Evolutionary conservation across 306 rosid genomes (phyloP).

Genomic region (Cucurbita moschata): DNA sequence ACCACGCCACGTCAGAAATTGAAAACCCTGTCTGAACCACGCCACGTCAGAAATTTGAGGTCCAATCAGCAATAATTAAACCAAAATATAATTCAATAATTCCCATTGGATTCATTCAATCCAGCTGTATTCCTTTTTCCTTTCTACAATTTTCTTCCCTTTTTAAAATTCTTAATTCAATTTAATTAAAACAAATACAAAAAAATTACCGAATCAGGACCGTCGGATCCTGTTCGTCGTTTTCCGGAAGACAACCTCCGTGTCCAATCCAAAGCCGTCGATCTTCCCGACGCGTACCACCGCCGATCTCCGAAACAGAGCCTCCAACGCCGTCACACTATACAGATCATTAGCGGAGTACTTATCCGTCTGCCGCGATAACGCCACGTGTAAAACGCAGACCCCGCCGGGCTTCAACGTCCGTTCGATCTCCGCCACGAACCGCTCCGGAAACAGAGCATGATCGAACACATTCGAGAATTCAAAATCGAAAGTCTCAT

Average conservation of each 20-base stretch:
- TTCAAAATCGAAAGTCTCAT: constrained; percentile 58
- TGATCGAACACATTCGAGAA: constrained; percentile 96
- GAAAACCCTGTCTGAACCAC: too few species aligned
- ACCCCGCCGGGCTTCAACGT: constrained; percentile 65
- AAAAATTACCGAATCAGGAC: background rate
- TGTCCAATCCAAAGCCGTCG: constrained; percentile 82
- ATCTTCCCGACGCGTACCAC: constrained; percentile 39
- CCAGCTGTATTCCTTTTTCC: background rate
- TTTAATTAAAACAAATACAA: background rate
- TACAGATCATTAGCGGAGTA: constrained; percentile 81
- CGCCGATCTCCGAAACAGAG: constrained; percentile 32
- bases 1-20: too few species aligned
- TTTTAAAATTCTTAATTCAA: background rate
- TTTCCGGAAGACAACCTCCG: constrained; percentile 61
- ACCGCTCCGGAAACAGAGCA: constrained; percentile 64
- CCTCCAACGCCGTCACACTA: constrained; percentile 47
- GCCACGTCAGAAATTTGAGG: too few species aligned
- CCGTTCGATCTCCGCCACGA: constrained; percentile 75
- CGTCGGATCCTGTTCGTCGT: constrained; percentile 12
- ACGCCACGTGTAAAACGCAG: constrained; percentile 64
- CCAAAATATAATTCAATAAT: background rate
- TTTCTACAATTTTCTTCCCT: background rate
- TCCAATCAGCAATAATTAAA: background rate
- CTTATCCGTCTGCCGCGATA: constrained; percentile 51
- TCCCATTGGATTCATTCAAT: background rate